Evolutionary conservation across 441 rosid genomes (phyloP).

Genomic region (Syzygium syzygioides): DNA sequence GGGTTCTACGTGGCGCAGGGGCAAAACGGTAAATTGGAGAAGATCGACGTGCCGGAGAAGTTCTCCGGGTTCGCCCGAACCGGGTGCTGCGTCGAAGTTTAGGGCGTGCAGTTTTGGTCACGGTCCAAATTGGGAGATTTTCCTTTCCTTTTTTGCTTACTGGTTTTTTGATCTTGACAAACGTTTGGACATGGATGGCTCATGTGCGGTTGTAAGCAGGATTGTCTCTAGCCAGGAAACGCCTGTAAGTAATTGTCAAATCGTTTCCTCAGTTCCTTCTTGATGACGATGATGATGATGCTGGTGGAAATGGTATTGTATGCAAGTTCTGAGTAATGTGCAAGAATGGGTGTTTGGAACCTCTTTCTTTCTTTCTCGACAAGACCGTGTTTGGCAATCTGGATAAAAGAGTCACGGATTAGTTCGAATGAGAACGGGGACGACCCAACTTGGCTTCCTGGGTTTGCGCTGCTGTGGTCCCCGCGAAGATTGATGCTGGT

Average conservation of each 20-base stretch:
- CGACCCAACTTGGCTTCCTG: background rate
- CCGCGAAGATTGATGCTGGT: background rate
- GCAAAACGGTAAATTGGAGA: constrained; percentile 22
- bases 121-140: background rate
- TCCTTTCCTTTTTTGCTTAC: background rate
- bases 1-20: constrained; percentile 22
- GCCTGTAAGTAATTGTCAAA: too few relatives aligned
- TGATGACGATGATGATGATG: background rate
- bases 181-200: background rate
- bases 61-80: constrained; percentile 31
- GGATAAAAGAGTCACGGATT: background rate
- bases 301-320: background rate
- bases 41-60: constrained; percentile 4
- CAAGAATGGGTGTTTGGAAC: background rate
- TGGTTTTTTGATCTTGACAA: background rate
- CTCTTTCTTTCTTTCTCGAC: background rate
- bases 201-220: background rate
- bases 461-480: background rate
- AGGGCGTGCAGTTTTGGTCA: too few relatives aligned
- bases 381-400: background rate
- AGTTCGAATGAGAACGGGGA: background rate
- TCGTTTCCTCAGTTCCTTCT: background rate
- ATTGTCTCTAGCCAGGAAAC: background rate
- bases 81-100: constrained; percentile 41
- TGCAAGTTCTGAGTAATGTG: background rate